phyloP scores from a whole-genome alignment of 495 filamentous ascomycete species.

The Penicillium riverlandense region DNA sequence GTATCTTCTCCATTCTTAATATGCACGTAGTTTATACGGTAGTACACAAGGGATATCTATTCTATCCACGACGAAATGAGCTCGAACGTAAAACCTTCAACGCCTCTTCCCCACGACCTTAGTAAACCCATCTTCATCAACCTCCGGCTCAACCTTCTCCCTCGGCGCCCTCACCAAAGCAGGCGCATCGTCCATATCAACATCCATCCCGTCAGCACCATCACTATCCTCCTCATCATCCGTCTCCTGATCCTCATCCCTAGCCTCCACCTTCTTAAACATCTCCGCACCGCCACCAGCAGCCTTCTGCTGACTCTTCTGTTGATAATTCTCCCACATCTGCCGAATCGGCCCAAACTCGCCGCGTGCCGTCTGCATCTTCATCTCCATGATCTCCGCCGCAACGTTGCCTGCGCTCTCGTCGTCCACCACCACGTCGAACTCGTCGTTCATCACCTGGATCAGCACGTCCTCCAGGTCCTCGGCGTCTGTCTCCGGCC shows the following conservation, averaged over 20 bases:
- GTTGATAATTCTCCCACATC: conserved; percentile 54
- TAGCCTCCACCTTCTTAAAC: conserved; percentile 50
- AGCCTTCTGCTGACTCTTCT: conserved; percentile 44
- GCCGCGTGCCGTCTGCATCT: conserved; percentile 52
- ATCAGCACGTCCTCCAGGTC: conserved; percentile 78
- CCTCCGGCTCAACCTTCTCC: conserved; percentile 63
- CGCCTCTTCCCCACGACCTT: conserved; percentile 67
- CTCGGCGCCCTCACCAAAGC: conserved; percentile 47
- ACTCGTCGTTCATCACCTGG: conserved; percentile 92
- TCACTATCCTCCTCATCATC: conserved; percentile 54
- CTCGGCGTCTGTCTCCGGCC: conserved; percentile 70
- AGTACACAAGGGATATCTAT: no score
- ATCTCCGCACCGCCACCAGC: conserved; percentile 29
- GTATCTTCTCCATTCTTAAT: background rate
- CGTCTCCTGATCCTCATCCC: conserved; percentile 43
- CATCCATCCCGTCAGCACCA: conserved; percentile 52
- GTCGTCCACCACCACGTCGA: conserved; percentile 85
- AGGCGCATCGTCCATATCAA: conserved; percentile 73
- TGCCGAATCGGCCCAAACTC: conserved; percentile 61
- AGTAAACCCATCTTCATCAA: conserved; percentile 95
- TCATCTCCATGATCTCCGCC: conserved; percentile 59
- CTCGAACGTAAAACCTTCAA: conserved; percentile 13
- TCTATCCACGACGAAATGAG: no score
- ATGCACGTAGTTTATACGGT: no score
- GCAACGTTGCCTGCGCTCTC: conserved; percentile 72